Evolutionary conservation across 169 alveolate species (phyloP).

Genomic region (Plasmodium vinckei): DNA sequence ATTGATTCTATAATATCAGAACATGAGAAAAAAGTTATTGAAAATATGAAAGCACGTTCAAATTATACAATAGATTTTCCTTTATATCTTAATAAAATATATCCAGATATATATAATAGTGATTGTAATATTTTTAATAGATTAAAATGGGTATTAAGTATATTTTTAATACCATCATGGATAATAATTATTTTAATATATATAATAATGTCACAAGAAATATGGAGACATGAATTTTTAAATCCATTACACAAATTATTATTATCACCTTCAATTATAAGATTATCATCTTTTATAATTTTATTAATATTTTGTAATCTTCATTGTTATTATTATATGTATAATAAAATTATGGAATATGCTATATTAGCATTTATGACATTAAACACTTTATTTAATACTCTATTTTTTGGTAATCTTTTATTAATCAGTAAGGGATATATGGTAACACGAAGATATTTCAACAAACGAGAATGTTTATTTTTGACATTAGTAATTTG

Average conservation of each 20-base stretch:
- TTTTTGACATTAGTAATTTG: conserved; percentile 42
- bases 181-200: conserved; percentile 59
- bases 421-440: conserved; percentile 69
- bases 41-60: conserved; percentile 24
- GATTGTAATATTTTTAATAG: conserved; percentile 47
- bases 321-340: conserved; percentile 4
- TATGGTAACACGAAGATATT: conserved; percentile 71
- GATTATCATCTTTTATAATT: conserved; percentile 40
- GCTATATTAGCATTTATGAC: conserved; percentile 47
- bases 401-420: conserved; percentile 61
- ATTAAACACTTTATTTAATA: conserved; percentile 64
- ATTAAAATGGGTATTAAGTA: conserved; percentile 61
- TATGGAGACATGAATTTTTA: conserved; percentile 64
- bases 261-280: conserved; percentile 51
- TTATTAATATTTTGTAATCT: conserved; percentile 52
- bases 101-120: conserved; percentile 16
- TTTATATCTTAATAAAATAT: conserved; percentile 22
- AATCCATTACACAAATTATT: conserved; percentile 59
- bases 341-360: conserved; percentile 40
- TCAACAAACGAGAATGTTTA: conserved; percentile 50
- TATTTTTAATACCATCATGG: conserved; percentile 76
- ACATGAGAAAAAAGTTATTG: conserved; percentile 13
- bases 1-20: background rate
- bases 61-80: conserved; percentile 7
- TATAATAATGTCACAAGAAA: conserved; percentile 27